Evolutionary conservation across 2,329 filamentous ascomycete genomes (phyloP).

Genomic region (Phialophora chinensis): DNA sequence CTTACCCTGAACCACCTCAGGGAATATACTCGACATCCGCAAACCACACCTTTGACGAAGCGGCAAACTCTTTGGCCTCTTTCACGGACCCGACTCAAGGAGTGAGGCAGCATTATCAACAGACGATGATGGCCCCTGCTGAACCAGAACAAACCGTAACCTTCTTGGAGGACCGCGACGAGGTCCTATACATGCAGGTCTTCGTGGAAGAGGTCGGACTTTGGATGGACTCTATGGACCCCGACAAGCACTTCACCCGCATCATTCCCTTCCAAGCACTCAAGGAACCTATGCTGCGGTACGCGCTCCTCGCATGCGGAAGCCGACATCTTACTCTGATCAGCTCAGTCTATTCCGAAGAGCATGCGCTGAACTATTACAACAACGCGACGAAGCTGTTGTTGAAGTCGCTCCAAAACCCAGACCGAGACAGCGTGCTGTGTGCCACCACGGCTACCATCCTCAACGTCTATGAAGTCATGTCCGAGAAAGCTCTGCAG

Average conservation of each 20-base stretch:
- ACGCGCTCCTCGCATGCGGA: conserved; percentile 87
- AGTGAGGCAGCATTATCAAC: conserved; percentile 30
- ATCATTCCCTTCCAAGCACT: conserved; percentile 83
- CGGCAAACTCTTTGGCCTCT: conserved; percentile 39
- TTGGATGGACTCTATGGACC: conserved; percentile 94
- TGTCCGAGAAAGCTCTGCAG: conserved; percentile 78
- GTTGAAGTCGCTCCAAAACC: conserved; percentile 77
- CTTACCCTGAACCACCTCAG: conserved; percentile 54
- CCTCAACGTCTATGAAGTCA: conserved; percentile 90
- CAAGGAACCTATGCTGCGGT: conserved; percentile 83
- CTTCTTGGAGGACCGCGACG: conserved; percentile 74
- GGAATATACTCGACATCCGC: conserved; percentile 49
- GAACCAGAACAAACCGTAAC: conserved; percentile 50
- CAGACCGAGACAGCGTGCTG: conserved; percentile 79
- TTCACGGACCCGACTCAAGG: conserved; percentile 45
- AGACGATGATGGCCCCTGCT: conserved; percentile 29
- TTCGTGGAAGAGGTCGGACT: conserved; percentile 88
- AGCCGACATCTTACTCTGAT: conserved; percentile 78
- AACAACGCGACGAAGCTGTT: conserved; percentile 82
- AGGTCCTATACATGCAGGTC: conserved; percentile 87
- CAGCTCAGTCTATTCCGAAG: conserved; percentile 70
- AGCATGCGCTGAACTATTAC: conserved; percentile 82
- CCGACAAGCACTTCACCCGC: conserved; percentile 82
- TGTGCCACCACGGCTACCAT: conserved; percentile 88
- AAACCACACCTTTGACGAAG: conserved; percentile 43